phyloP scores from a whole-genome alignment of 163 green algal genomes.

The Chloromonas sp. region DNA sequence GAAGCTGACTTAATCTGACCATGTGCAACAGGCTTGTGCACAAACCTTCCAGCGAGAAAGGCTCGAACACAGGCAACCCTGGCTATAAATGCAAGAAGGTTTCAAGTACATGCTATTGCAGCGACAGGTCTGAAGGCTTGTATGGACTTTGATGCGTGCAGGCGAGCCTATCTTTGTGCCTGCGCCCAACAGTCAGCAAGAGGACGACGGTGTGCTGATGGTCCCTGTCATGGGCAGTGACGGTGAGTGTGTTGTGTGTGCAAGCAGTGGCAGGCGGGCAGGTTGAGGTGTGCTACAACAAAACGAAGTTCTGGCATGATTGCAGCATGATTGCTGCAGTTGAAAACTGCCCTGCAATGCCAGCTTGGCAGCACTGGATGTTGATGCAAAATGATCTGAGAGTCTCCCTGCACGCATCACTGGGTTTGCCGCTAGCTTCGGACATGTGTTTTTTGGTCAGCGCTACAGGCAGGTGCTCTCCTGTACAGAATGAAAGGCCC shows the following conservation, averaged over 20 bases:
- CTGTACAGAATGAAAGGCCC: too few relatives aligned
- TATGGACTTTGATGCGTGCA: slow-evolving; percentile 9
- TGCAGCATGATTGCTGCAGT: neutral
- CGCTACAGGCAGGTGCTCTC: too few relatives aligned
- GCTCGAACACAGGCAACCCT: neutral
- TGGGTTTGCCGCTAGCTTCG: neutral
- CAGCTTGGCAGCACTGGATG: neutral
- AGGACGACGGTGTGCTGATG: slow-evolving; percentile 75
- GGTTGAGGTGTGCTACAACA: neutral
- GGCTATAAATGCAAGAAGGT: neutral
- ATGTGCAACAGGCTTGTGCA: neutral
- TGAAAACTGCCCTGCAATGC: neutral
- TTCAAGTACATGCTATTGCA: neutral
- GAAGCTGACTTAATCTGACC: too few relatives aligned
- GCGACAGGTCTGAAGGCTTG: neutral
- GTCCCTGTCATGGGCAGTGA: slow-evolving; percentile 5
- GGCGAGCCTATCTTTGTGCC: slow-evolving; percentile 64
- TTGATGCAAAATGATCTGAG: neutral
- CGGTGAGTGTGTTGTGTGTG: neutral
- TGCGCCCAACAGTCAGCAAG: slow-evolving; percentile 20
- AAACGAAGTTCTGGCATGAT: too few relatives aligned
- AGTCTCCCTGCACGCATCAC: neutral
- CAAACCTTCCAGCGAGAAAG: neutral
- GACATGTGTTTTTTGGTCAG: too few relatives aligned
- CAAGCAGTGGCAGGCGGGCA: neutral